Percentiles rank a stretch among this genome's conserved stretches.
phyloP scores from a whole-genome alignment of 495 filamentous ascomycete genomes.

The Extremus antarcticus region DNA sequence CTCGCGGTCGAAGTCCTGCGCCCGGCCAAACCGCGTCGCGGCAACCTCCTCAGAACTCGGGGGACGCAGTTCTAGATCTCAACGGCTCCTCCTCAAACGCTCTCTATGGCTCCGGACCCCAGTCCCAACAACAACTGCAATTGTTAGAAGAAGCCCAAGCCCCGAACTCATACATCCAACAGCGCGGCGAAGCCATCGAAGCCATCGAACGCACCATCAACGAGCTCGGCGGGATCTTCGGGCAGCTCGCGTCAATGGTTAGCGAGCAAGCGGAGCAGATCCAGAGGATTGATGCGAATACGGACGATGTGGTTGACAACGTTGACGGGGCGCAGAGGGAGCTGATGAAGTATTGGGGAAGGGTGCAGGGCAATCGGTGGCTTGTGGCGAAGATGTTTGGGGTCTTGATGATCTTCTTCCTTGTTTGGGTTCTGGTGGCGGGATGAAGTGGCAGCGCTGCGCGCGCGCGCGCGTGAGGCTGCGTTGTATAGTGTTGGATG shows the following conservation, averaged over 20 bases:
- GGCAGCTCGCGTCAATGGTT: constrained; percentile 94
- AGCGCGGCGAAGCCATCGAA: constrained; percentile 91
- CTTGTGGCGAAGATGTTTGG: constrained; percentile 99
- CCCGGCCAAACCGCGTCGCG: constrained; percentile 37
- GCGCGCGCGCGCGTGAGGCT: too few relatives aligned
- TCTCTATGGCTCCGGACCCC: constrained; percentile 14
- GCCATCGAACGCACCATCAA: constrained; percentile 91
- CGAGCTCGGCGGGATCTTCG: constrained; percentile 91
- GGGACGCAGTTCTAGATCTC: constrained; percentile 69
- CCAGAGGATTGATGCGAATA: constrained; percentile 70
- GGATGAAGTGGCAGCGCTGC: constrained; percentile 32
- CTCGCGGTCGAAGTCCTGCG: constrained; percentile 46
- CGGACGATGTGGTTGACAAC: constrained; percentile 91
- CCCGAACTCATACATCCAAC: constrained; percentile 80
- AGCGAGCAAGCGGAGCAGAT: constrained; percentile 95
- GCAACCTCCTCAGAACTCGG: constrained; percentile 4
- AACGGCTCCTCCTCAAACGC: constrained; percentile 49
- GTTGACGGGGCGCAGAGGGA: constrained; percentile 92
- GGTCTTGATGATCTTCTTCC: constrained; percentile 59
- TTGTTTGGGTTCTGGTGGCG: constrained; percentile 49
- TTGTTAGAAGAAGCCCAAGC: constrained; percentile 88
- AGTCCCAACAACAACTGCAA: constrained; percentile 71
- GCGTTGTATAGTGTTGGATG: too few relatives aligned
- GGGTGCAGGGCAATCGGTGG: constrained; percentile 91
- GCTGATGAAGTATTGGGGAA: constrained; percentile 89